A percentile compares a stretch with the other conserved stretches of the same genome.
These are phyloP conservation scores for Dothiorella sarmentorum DNA, from an alignment of 2,329 filamentous ascomycete species.

Conservation along the genomic window DNA sequence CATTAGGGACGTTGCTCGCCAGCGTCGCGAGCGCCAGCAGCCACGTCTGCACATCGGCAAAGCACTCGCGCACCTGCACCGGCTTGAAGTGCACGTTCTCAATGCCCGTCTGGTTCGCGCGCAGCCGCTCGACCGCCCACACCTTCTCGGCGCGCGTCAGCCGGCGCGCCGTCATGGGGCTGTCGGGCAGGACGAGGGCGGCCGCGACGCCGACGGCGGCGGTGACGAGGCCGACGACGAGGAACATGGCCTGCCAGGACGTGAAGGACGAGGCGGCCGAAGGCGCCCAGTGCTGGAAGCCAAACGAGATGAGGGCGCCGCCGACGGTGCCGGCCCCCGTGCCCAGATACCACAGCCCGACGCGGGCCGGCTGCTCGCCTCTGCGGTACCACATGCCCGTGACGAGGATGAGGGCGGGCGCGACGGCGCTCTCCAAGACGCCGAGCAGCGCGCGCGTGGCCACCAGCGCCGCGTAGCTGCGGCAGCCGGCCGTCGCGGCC, in stretches of 20 bases:
- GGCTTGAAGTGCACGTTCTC: constrained; percentile 67
- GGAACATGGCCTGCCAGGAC: constrained; percentile 33
- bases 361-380: constrained; percentile 58
- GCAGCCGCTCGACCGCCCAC: constrained; percentile 64
- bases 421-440: constrained; percentile 53
- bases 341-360: constrained; percentile 65
- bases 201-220: constrained; percentile 31
- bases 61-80: constrained; percentile 60
- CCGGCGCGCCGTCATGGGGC: constrained; percentile 36
- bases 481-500: constrained; percentile 47
- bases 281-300: constrained; percentile 33
- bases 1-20: constrained; percentile 26
- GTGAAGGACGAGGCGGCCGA: constrained; percentile 23
- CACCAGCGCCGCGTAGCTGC: constrained; percentile 50
- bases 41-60: constrained; percentile 59
- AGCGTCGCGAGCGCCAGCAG: neutral
- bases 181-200: constrained; percentile 40
- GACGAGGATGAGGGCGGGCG: constrained; percentile 54
- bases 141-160: constrained; percentile 39
- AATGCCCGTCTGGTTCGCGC: constrained; percentile 72
- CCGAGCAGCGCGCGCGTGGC: constrained; percentile 51
- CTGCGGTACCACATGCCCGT: constrained; percentile 56
- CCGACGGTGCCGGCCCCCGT: constrained; percentile 53
- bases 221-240: constrained; percentile 30
- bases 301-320: constrained; percentile 33